Evolutionary conservation across 2,329 filamentous ascomycete species (phyloP), one percentile per base, ranked within the genome.

Genomic region (Aspergillus sp.): DNA sequence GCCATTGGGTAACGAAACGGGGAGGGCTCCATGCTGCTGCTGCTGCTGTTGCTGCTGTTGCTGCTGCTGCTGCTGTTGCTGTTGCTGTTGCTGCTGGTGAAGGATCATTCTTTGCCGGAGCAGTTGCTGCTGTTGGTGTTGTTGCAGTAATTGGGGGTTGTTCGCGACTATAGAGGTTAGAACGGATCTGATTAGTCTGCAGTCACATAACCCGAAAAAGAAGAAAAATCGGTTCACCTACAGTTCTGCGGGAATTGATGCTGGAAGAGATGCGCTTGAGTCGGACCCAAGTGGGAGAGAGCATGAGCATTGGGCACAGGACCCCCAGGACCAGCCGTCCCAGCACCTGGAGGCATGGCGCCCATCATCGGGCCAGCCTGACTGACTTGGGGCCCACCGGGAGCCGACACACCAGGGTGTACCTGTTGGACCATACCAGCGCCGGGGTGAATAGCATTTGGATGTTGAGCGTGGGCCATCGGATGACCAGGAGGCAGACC

Each of bases 331-430:
- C 74, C 74, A 52, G 73, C 73, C 27, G 74, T 77, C 50, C 75
- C 74, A 49, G 73, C 73, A 46, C 78, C 79, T 43, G 78, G 79
- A 54, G 80, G 79, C 80, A 84, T 83, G 44, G 76, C 79, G 32
- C 60, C 72, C 74, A 84, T 81, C 79, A 83, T 82, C 20, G 78
- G 79, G n/a, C 77, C 77, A 43, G 78, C 74, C 61, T 83, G 81
- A 53, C 72, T 80, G 48, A 80, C 80, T 53, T 81, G 79, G 44
- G 80, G 79, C 20, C 74, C 78, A 53, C 74, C 74, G 22, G 79
- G 78, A 25, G 73, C 78, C 46, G 81, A 82, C 33, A 82, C 80
- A 47, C 79, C 79, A 45, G 77, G 78, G 56, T 81, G 78, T 74
- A 83, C 81, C 58, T 74, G 77, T 65, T 79, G 80, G 45, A 73